Conservation (phyloP, 1,284 basidiomycete species). For the Ganoderma resinaceum region DNA sequence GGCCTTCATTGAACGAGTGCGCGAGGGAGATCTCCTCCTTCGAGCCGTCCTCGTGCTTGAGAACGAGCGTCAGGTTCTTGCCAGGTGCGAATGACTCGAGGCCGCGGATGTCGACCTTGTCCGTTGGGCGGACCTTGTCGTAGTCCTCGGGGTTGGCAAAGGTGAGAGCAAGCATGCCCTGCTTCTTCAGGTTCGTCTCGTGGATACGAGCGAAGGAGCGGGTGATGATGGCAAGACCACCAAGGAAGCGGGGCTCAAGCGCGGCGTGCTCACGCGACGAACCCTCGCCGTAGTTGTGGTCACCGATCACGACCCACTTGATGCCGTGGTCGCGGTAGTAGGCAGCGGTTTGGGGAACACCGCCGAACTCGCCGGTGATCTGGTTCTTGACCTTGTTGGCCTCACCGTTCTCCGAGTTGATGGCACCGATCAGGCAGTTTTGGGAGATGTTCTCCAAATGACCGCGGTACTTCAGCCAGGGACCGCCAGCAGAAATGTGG, state of each 20-base stretch:
- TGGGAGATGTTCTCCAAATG: slow-evolving; percentile 99
- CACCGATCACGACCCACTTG: slow-evolving; percentile 96
- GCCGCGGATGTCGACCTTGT: slow-evolving; percentile 87
- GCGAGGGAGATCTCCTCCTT: slow-evolving; percentile 77
- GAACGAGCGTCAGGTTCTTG: slow-evolving; percentile 83
- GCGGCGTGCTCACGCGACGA: slow-evolving; percentile 98
- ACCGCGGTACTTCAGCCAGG: slow-evolving; percentile 99
- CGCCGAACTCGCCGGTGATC: slow-evolving; percentile 85
- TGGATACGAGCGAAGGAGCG: slow-evolving; percentile 98
- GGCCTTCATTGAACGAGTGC: slow-evolving; percentile 88
- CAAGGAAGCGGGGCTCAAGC: slow-evolving; percentile 96
- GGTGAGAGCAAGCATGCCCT: slow-evolving; percentile 93
- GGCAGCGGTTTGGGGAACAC: slow-evolving; percentile 86
- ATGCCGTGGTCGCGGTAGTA: slow-evolving; percentile 90
- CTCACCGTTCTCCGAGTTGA: slow-evolving; percentile 94
- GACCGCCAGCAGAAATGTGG: slow-evolving; percentile 95
- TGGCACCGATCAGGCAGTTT: slow-evolving; percentile 97
- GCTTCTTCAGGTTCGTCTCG: slow-evolving; percentile 98
- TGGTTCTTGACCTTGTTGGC: slow-evolving; percentile 97
- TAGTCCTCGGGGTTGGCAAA: slow-evolving; percentile 92
- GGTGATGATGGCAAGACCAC: slow-evolving; percentile 94
- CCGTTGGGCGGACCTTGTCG: slow-evolving; percentile 84
- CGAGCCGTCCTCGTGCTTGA: slow-evolving; percentile 85
- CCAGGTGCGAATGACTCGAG: slow-evolving; percentile 87
- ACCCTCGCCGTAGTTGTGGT: slow-evolving; percentile 98